Evolutionary conservation across 306 rosid genomes (phyloP), one percentile per base, ranked within the genome.

Genomic region (Inga leiocalycina): DNA sequence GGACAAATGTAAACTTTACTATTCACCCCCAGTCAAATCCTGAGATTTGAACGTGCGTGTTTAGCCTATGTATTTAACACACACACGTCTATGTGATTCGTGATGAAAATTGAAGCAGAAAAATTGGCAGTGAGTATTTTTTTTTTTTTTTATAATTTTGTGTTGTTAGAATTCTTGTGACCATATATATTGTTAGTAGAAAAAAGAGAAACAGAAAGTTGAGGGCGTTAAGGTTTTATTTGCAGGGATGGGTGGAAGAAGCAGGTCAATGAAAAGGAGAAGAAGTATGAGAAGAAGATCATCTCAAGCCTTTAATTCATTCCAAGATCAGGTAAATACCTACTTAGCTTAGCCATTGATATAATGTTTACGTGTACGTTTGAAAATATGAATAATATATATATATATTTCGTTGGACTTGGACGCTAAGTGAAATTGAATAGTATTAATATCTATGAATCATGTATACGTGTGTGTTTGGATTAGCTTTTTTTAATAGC

Each of bases 311-410:
- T 76, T 14, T 78, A 84, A 76, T 64, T 82, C 94, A 17, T 78
- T 78, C 6, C 79, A 79, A 51, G 98, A 95, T 71, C 98, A 93
- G 98, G 98, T 86, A 3, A 10, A 2, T 19, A 12, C 52, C 52
- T 48, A 10, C 43, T 39, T 39, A 6, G 8, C 43, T 39, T 39
- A 39, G 43, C 8, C 43, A 39, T 6, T 39, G 8, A 39, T 39
- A 39, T 39, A 39, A 5, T 39, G 43, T 39, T 17, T 52, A 22
- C 66, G 34, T 59, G 34, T 10, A n/a, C 65, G 65, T 17, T 56
- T 56, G 64, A 56, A 19, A 20, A 2, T 20, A 20, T 10, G 11
- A 54, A 54, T 4, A 49, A 49, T 2, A 56, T 20, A 10, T 2
- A 56, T 45, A 45, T 10, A 45, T 45, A 45, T 9, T 52, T 27